Evolutionary conservation across 1,139 yeast species (phyloP).

Genomic region (Spathaspora jeffriesii): DNA sequence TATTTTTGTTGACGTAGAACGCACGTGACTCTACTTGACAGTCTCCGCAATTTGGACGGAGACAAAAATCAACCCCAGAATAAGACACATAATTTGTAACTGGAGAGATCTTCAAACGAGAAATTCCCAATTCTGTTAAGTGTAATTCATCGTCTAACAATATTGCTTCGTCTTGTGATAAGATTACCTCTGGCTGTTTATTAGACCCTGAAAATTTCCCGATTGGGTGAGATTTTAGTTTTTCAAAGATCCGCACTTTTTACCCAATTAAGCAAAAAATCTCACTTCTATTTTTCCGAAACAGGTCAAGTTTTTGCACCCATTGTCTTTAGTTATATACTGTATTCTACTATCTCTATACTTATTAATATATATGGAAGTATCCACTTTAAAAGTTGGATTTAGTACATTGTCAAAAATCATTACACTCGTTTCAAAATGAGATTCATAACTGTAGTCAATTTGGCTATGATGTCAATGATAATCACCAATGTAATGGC

Average conservation of each 20-base stretch:
- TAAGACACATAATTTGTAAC: too few species aligned
- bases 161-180: not conserved
- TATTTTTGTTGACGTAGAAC: not conserved
- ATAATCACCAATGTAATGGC: slow-evolving; percentile 12
- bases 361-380: not conserved
- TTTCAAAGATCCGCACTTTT: slow-evolving; percentile 1
- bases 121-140: too few species aligned
- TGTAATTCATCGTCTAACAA: not conserved
- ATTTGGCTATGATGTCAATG: slow-evolving; percentile 11
- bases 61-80: too few species aligned
- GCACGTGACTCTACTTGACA: too few species aligned
- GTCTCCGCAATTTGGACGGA: too few species aligned
- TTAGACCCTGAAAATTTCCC: not conserved
- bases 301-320: slow-evolving; percentile 4
- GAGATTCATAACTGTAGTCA: slow-evolving; percentile 11
- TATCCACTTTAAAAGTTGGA: not conserved
- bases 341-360: not conserved
- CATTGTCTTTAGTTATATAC: not conserved
- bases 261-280: slow-evolving; percentile 2
- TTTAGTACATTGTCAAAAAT: not conserved
- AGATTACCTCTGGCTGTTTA: not conserved
- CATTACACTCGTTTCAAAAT: slow-evolving; percentile 1
- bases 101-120: too few species aligned
- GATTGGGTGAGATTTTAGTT: not conserved
- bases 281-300: not conserved